These are phyloP conservation scores for Cytospora piceicola DNA, from an alignment of 2,329 filamentous ascomycete genomes.

Conservation along the genomic window DNA sequence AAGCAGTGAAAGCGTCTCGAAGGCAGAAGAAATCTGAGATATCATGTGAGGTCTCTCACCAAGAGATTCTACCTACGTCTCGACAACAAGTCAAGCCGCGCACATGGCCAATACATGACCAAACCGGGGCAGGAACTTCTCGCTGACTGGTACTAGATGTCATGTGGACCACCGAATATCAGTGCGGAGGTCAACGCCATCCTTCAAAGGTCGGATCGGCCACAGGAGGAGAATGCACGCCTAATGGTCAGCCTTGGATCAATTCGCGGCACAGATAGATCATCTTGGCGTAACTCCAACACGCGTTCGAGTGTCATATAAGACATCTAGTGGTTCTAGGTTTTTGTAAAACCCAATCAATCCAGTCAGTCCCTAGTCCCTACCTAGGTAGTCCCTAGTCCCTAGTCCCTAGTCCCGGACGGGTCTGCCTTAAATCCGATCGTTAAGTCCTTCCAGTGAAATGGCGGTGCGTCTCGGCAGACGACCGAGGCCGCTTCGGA, in stretches of 20 bases:
- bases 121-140: background rate
- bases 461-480: background rate
- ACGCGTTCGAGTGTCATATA: background rate
- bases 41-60: background rate
- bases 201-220: background rate
- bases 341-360: background rate
- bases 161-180: background rate
- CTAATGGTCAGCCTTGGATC: background rate
- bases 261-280: background rate
- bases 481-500: background rate
- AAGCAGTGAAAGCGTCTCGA: conserved; percentile 1
- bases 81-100: background rate
- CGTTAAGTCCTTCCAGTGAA: background rate
- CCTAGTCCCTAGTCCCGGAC: background rate
- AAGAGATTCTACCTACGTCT: background rate
- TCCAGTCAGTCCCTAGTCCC: too few species aligned
- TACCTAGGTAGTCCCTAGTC: too few species aligned
- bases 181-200: background rate
- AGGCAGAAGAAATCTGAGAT: background rate
- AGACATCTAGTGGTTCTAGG: background rate
- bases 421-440: background rate
- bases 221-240: background rate
- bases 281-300: background rate
- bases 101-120: background rate
- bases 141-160: background rate